Conservation (phyloP, 164 flowering plant genomes). For the Chloranthus sessilifolius region DNA sequence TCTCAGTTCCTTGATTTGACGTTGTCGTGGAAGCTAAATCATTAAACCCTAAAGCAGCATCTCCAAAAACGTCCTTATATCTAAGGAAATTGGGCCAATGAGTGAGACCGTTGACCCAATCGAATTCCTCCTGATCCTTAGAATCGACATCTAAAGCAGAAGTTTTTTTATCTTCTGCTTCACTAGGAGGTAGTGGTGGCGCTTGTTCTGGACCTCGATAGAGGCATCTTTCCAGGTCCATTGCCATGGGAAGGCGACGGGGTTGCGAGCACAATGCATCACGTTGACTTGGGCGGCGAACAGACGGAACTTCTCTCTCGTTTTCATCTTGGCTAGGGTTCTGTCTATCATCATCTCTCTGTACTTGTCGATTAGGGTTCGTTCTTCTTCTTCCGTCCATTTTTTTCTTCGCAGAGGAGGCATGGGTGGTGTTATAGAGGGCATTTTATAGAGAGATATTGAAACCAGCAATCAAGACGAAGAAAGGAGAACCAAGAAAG, state of each 20-base stretch:
- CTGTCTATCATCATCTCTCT: conserved; percentile 70
- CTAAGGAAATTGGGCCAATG: conserved; percentile 86
- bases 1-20: conserved; percentile 34
- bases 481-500: no score
- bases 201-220: conserved; percentile 93
- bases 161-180: conserved; percentile 81
- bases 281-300: conserved; percentile 68
- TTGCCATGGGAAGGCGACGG: conserved; percentile 67
- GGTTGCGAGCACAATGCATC: conserved; percentile 62
- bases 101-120: conserved; percentile 75
- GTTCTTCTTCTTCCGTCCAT: conserved; percentile 95
- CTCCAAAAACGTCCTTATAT: conserved; percentile 87
- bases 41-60: conserved; percentile 36
- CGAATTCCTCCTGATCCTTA: conserved; percentile 46
- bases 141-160: conserved; percentile 10
- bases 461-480: no score
- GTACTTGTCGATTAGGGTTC: conserved; percentile 75
- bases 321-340: conserved; percentile 66
- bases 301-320: conserved; percentile 76
- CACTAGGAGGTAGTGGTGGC: conserved; percentile 85
- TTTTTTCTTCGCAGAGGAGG: conserved; percentile 80
- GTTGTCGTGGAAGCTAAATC: conserved; percentile 8
- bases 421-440: no score
- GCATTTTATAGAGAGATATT: no score
- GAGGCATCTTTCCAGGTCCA: conserved; percentile 97